Base-by-base conservation (phyloP, 148 eudicot species). In the Bassia scoparia region DNA sequence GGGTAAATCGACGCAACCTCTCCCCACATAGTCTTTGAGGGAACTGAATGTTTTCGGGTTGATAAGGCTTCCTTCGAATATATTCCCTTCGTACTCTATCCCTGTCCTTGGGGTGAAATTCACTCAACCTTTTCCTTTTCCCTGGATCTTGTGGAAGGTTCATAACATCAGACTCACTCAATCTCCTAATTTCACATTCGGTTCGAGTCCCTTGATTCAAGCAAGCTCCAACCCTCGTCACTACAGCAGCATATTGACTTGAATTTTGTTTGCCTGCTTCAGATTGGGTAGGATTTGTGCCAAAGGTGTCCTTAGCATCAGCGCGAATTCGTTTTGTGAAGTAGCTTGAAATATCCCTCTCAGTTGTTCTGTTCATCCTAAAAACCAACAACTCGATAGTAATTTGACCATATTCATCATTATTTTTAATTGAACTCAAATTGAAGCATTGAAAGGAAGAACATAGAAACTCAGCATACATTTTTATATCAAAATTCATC, bases 11-110 rank as follows among this genome's bases (percentile, higher is more conserved):
- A 4, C 43, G 20, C 27, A 52, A 16, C 0, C 10, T 21, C 6
- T 20, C 9, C 17, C 27, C 59, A 23, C 56, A 18, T 23, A 24
- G 23, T 23, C 29, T 70, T 29, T 34, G 48, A 13, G 73, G 63
- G 37, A 70, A 70, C 7, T n/a, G 33, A 14, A 21, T 27, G 7
- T 9, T 38, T 11, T 35, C 34, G 1, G 70, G 70, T 16, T 67
- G 55, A 67, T 29, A 67, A 48, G 70, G 55, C 20, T 48, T 48
- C 18, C 70, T 67, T 24, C 35, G 70, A 27, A 44, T 67, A 46
- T 67, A 46, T 31, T 67, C 70, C 29, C 70, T 67, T 3, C 35
- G 6, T 14, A 67, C 56, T 9, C 16, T 15, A 26, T 67, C 70
- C 27, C 54, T 44, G 1, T 67, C 55, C 17, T 67, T 26, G 3